phyloP scores from a whole-genome alignment of 768 basidiomycete genomes.

The Astraeus odoratus region DNA sequence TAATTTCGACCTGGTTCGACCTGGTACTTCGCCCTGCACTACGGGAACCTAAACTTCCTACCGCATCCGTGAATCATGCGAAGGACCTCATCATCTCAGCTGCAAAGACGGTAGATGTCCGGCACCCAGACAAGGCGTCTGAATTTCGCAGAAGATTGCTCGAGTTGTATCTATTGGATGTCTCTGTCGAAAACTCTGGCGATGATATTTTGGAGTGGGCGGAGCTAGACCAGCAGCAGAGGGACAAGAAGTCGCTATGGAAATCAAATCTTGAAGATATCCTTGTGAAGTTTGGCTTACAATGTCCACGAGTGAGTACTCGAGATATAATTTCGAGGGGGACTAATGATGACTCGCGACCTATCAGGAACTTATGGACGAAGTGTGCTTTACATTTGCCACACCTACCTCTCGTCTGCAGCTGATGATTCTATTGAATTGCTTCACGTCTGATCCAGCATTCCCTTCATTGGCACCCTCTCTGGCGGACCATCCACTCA shows the following conservation, averaged over 20 bases:
- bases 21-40: conserved; percentile 70
- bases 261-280: conserved; percentile 75
- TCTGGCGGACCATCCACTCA: conserved; percentile 55
- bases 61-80: conserved; percentile 51
- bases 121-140: conserved; percentile 41
- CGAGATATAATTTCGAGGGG: conserved; percentile 5
- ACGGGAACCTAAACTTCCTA: conserved; percentile 63
- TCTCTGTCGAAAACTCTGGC: conserved; percentile 66
- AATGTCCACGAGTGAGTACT: conserved; percentile 54
- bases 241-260: conserved; percentile 58
- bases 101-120: conserved; percentile 41
- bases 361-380: conserved; percentile 60
- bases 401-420: conserved; percentile 60
- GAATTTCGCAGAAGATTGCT: conserved; percentile 65
- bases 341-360: conserved; percentile 3
- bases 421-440: conserved; percentile 58
- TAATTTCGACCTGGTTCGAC: conserved; percentile 80
- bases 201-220: conserved; percentile 74
- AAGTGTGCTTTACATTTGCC: conserved; percentile 57
- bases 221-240: conserved; percentile 53
- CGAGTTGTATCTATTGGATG: conserved; percentile 73
- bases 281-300: conserved; percentile 56
- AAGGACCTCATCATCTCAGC: conserved; percentile 67
- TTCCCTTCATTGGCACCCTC: conserved; percentile 45
- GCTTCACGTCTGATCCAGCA: conserved; percentile 47